Conservation (phyloP, 176 grass and related monocot genomes). For the Juncus inflexus region DNA sequence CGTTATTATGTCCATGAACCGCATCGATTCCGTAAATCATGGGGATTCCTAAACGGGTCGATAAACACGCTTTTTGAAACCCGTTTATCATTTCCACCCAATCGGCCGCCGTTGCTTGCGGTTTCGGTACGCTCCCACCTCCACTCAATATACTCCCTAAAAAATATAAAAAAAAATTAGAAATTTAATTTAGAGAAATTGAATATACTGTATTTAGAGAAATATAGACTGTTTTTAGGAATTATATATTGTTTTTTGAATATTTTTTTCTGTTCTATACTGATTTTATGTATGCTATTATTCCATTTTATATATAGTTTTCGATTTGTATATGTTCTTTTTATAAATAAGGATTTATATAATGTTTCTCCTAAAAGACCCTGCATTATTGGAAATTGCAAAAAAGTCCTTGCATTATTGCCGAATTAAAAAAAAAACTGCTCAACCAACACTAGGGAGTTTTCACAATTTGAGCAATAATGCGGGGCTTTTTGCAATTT, state of each 20-base stretch:
- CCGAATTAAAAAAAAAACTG: background rate
- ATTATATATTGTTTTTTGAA: too few species aligned
- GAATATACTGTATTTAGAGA: too few species aligned
- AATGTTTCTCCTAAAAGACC: too few species aligned
- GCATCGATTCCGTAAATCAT: slow-evolving; percentile 99
- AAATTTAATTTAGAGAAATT: too few species aligned
- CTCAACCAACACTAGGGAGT: background rate
- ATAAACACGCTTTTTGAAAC: slow-evolving; percentile 60
- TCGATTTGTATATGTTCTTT: too few species aligned
- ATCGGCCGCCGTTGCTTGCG: slow-evolving; percentile 47
- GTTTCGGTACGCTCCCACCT: slow-evolving; percentile 71
- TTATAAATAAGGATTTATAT: too few species aligned
- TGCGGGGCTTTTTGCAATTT: background rate
- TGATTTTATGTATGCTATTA: too few species aligned
- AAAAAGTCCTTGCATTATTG: too few species aligned
- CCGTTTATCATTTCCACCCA: slow-evolving; percentile 69
- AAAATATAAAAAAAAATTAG: background rate
- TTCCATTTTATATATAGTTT: too few species aligned
- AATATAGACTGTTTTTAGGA: too few species aligned
- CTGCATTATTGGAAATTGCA: too few species aligned
- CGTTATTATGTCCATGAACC: slow-evolving; percentile 93
- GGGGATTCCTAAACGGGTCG: slow-evolving; percentile 68
- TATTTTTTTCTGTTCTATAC: too few species aligned
- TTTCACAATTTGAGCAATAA: background rate
- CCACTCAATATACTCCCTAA: slow-evolving; percentile 84